Evolutionary conservation across 1,284 basidiomycete species (phyloP).

Genomic region (Phellinidium pouzarii): DNA sequence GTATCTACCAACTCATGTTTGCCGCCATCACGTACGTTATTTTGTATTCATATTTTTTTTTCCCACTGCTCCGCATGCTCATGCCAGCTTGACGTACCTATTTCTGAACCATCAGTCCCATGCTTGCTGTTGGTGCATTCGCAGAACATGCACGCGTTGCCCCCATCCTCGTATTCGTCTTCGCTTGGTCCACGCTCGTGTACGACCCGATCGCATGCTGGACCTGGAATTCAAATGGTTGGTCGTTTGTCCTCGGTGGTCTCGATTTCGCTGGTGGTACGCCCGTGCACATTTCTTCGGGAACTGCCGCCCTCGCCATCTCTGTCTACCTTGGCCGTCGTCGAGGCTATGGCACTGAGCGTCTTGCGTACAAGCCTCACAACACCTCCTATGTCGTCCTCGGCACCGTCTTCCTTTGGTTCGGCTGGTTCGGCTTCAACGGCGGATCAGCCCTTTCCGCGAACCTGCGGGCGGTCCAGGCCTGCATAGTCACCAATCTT

Average conservation of each 20-base stretch:
- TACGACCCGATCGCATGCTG: conserved; percentile 92
- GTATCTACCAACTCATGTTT: conserved; percentile 88
- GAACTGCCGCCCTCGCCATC: conserved; percentile 87
- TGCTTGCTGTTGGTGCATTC: conserved; percentile 85
- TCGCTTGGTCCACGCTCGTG: conserved; percentile 89
- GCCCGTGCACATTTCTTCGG: conserved; percentile 90
- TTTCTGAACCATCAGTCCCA: conserved; percentile 40
- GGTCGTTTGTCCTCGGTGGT: conserved; percentile 74
- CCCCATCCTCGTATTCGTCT: conserved; percentile 84
- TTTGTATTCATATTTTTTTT: neutral
- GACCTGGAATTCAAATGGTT: conserved; percentile 91
- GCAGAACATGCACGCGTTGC: conserved; percentile 88
- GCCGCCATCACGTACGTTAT: conserved; percentile 67
- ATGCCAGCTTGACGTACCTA: conserved; percentile 4
- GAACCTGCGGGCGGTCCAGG: conserved; percentile 84
- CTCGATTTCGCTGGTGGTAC: conserved; percentile 90
- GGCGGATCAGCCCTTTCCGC: conserved; percentile 65
- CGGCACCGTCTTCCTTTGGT: conserved; percentile 94
- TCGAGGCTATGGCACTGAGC: conserved; percentile 88
- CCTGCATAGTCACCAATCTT: conserved; percentile 90
- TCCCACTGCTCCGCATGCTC: neutral
- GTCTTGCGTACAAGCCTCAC: conserved; percentile 84
- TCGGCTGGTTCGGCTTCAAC: conserved; percentile 93
- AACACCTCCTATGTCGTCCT: conserved; percentile 87
- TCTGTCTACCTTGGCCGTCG: conserved; percentile 89